Evolutionary conservation across 164 flowering plant species (phyloP).

Genomic region (Nymphaea colorata): DNA sequence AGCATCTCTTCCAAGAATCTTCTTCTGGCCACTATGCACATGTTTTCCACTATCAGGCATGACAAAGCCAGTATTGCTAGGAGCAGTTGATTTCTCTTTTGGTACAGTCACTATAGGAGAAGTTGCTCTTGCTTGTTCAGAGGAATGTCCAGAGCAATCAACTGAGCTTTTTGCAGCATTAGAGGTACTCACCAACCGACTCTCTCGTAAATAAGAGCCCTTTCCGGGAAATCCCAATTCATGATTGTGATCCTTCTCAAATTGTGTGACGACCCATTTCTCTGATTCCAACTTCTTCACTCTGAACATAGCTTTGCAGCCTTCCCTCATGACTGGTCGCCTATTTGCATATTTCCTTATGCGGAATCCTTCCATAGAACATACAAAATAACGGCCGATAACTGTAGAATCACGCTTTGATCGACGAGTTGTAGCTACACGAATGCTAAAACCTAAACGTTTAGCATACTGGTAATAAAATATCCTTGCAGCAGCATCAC

Average conservation of each 20-base stretch:
- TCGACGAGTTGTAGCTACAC: conserved; percentile 1
- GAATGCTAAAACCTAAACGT: conserved; percentile 5
- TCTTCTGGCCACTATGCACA: conserved; percentile 15
- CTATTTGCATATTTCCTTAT: not conserved
- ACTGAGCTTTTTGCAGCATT: conserved; percentile 32
- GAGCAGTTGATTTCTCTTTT: conserved; percentile 37
- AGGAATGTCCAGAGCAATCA: conserved; percentile 26
- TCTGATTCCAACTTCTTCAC: conserved; percentile 7
- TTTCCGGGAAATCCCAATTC: not conserved
- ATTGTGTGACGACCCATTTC: conserved; percentile 7
- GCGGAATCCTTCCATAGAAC: conserved; percentile 10
- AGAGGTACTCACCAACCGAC: conserved; percentile 38
- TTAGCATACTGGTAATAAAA: conserved; percentile 8
- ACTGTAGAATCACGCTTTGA: conserved; percentile 13
- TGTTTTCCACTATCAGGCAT: conserved; percentile 16
- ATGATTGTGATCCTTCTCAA: conserved; percentile 9
- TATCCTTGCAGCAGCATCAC: conserved; percentile 4
- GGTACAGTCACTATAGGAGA: conserved; percentile 47
- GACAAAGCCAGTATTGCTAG: conserved; percentile 16
- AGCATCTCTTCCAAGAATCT: conserved; percentile 54
- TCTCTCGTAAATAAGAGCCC: not conserved
- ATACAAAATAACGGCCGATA: conserved; percentile 5
- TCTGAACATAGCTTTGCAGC: conserved; percentile 9
- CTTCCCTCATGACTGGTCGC: conserved; percentile 3
- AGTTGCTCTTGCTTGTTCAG: conserved; percentile 22